Percentiles rank a stretch among this genome's conserved stretches.
These are phyloP conservation scores for Tirmania nivea DNA, from an alignment of 495 filamentous ascomycete species.

Conservation along the genomic window DNA sequence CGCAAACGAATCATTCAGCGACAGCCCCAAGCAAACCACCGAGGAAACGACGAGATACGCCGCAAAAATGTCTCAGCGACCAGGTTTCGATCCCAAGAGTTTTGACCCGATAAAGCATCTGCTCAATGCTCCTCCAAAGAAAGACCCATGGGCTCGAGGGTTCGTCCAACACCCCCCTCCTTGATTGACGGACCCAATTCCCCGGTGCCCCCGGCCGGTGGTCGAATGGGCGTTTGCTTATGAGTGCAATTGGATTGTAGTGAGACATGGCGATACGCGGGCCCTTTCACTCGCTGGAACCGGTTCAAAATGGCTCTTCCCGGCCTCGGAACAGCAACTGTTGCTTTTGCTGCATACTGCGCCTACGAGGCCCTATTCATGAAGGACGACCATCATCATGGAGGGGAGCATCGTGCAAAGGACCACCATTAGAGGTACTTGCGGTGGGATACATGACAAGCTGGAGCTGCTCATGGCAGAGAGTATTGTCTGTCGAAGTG, in stretches of 20 bases:
- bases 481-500: no score
- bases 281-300: slow-evolving; percentile 68
- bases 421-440: slow-evolving; percentile 20
- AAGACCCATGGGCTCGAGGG: slow-evolving; percentile 77
- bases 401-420: slow-evolving; percentile 28
- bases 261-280: slow-evolving; percentile 84
- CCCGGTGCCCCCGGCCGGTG: not conserved
- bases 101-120: slow-evolving; percentile 15
- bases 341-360: slow-evolving; percentile 77
- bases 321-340: slow-evolving; percentile 73
- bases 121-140: slow-evolving; percentile 6
- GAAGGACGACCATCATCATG: slow-evolving; percentile 48
- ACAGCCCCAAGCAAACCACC: no score
- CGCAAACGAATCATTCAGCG: no score
- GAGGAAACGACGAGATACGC: not conserved
- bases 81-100: slow-evolving; percentile 2
- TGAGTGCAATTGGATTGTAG: slow-evolving; percentile 25
- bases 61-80: not conserved
- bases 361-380: slow-evolving; percentile 71
- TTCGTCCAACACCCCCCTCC: slow-evolving; percentile 22
- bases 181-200: not conserved
- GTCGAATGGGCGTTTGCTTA: not conserved
- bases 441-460: no score
- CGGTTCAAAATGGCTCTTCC: slow-evolving; percentile 72
- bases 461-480: no score